Evolutionary conservation across 2,329 filamentous ascomycete genomes (phyloP), one percentile per base, ranked within the genome.

Genomic region (Penicillium sp.): DNA sequence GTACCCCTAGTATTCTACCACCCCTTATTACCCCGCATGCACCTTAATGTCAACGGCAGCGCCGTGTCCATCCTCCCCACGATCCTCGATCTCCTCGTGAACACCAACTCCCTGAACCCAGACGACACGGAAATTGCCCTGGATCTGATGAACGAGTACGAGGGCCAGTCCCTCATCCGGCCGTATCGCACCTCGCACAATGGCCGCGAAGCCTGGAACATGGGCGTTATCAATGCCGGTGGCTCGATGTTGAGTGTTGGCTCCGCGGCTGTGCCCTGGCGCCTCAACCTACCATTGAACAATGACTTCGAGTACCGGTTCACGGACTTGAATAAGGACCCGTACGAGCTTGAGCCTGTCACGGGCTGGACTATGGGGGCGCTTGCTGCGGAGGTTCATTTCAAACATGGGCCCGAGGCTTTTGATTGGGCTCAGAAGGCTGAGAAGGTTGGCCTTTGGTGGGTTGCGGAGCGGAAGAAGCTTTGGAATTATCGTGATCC

Each of bases 241-340:
- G 69, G 68, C 39, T 64, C 67, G 14, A 64, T 88, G 88, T 72
- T 82, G 81, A 60, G 79, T 80, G 61, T 86, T 89, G 74, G 86
- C 86, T 14, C 81, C 78, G 61, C 96, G 87, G 92, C 86, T 87
- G 66, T 91, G 92, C 78, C 73, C 54, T 71, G 82, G 95, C 55
- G 80, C 83, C 57, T 92, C 89, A 65, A 64, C 16, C 86, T 97
- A 53, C 86, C 89, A 5, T 86, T 93, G 66, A 84, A 89, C 68
- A 90, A 95, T 72, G 89, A 90, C 50, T 88, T 79, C 24, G 62
- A 66, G 35, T 72, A 64, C 48, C 40, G 59, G 16, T 76, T 76
- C 54, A 71, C 72, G 2, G 61, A 74, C 44, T 58, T 68, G 5
- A 60, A 62, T 1, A 64, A 55, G 2, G 73, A 76, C 53, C 72